Conservation (phyloP, 768 basidiomycete species). For the Suillus alpinus region DNA sequence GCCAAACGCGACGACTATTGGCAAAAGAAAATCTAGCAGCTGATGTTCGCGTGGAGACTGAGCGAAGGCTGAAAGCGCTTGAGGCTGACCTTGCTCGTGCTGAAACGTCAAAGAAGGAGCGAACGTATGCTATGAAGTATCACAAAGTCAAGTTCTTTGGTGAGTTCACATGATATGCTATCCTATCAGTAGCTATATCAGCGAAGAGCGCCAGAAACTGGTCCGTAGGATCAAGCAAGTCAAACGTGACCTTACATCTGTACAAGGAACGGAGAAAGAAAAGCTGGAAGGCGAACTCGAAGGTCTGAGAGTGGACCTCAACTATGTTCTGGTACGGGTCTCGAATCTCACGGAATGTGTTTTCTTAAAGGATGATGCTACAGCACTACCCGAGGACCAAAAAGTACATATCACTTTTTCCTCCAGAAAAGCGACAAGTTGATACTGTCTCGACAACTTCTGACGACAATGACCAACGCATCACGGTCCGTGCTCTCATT, state of each 20-base stretch:
- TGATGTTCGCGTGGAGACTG: constrained; percentile 76
- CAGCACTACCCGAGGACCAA: constrained; percentile 82
- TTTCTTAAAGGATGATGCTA: background rate
- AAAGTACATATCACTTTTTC: constrained; percentile 91
- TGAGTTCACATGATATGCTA: constrained; percentile 30
- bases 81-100: constrained; percentile 70
- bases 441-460: background rate
- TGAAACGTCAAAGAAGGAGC: constrained; percentile 63
- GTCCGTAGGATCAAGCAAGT: constrained; percentile 69
- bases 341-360: background rate
- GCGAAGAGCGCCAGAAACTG: constrained; percentile 82
- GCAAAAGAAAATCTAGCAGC: constrained; percentile 88
- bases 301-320: constrained; percentile 80
- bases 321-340: constrained; percentile 74
- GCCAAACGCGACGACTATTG: constrained; percentile 80
- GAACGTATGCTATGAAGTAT: constrained; percentile 72
- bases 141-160: constrained; percentile 96
- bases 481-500: constrained; percentile 60
- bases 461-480: constrained; percentile 46
- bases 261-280: constrained; percentile 35
- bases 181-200: background rate
- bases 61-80: constrained; percentile 72
- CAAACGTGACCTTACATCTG: constrained; percentile 50
- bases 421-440: constrained; percentile 50
- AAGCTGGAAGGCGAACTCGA: constrained; percentile 47